phyloP scores from a whole-genome alignment of 129 eudicot genomes.

The Chrysanthemum lavandulifolium region DNA sequence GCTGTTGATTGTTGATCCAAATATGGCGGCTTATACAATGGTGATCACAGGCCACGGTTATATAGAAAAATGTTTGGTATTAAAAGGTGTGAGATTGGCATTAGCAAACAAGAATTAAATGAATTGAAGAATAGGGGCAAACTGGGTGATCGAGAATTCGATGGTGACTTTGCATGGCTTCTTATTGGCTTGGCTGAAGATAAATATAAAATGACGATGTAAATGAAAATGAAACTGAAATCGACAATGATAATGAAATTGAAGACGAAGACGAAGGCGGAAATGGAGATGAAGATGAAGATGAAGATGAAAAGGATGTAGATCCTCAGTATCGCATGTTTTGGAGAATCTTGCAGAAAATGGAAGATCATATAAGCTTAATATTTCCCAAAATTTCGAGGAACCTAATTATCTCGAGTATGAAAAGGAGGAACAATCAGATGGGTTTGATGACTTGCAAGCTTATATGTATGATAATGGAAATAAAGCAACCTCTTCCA shows the following conservation, averaged over 20 bases:
- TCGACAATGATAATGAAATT: not conserved
- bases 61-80: not conserved
- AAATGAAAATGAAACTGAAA: not conserved
- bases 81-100: conserved; percentile 1
- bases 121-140: not conserved
- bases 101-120: not conserved
- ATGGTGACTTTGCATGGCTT: conserved; percentile 14
- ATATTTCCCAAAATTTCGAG: conserved; percentile 20
- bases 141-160: not conserved
- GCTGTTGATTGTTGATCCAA: conserved; percentile 14
- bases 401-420: conserved; percentile 14
- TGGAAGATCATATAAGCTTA: conserved; percentile 30
- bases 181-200: not conserved
- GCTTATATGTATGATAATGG: conserved; percentile 11
- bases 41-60: not conserved
- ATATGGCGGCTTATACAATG: conserved; percentile 3
- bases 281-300: too few species aligned
- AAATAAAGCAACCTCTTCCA: conserved; percentile 10
- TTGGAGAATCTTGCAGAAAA: conserved; percentile 20
- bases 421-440: conserved; percentile 9
- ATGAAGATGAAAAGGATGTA: conserved; percentile 10
- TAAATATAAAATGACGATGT: not conserved
- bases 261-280: conserved; percentile 3
- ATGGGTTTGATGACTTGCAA: conserved; percentile 16
- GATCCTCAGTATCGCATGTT: conserved; percentile 32